phyloP scores from a whole-genome alignment of 2,329 filamentous ascomycete species.

The Calonectria pseudoreteaudii region DNA sequence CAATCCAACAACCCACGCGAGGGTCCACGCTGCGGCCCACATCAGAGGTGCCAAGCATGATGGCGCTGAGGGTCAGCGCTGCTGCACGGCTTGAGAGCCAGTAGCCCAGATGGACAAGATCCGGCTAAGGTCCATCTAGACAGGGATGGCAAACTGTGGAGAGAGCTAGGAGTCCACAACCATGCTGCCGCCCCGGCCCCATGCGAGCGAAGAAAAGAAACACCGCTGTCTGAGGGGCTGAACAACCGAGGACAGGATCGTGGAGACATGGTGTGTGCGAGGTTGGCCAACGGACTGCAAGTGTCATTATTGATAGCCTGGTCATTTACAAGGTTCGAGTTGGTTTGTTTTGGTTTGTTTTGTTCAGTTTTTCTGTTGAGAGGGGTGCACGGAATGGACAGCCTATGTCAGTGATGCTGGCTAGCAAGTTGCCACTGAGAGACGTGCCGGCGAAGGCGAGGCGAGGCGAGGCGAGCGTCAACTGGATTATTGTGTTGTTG shows the following conservation, averaged over 20 bases:
- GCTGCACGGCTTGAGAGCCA: constrained; percentile 27
- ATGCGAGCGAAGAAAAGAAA: constrained; percentile 17
- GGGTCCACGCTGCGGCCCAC: constrained; percentile 12
- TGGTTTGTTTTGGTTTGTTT: background rate
- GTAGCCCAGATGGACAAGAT: constrained; percentile 29
- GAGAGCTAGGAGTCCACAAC: constrained; percentile 21
- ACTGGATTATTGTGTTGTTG: constrained; percentile 1
- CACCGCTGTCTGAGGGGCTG: constrained; percentile 13
- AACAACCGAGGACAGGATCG: background rate
- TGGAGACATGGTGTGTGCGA: background rate
- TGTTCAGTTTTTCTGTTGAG: background rate
- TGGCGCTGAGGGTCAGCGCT: constrained; percentile 25
- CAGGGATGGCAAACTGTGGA: constrained; percentile 32
- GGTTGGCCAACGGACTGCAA: background rate
- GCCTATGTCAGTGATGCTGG: background rate
- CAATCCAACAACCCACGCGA: constrained; percentile 17
- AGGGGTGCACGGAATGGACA: background rate
- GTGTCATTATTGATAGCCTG: background rate
- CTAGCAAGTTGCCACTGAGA: background rate
- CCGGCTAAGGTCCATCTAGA: constrained; percentile 28
- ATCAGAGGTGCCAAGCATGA: constrained; percentile 29
- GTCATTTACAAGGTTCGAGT: background rate
- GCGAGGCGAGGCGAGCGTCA: background rate
- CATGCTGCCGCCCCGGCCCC: constrained; percentile 17
- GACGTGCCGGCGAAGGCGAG: background rate